Base-by-base conservation (phyloP, 352 stramenopile species). In the Phytophthora sansomeana region DNA sequence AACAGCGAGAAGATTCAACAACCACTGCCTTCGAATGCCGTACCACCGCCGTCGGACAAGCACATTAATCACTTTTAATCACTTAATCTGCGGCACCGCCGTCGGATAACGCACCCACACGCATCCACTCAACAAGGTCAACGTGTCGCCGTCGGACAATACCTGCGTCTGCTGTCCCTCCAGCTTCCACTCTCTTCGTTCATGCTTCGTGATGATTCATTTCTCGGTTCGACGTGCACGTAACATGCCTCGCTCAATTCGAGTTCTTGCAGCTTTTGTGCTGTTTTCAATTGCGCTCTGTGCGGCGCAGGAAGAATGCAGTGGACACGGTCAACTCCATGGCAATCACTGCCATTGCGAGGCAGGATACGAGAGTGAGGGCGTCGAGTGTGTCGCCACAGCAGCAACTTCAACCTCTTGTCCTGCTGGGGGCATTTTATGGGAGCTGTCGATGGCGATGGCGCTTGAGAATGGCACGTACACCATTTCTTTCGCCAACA, bases 331-430 rank as follows among this genome's bases (percentile, higher is more conserved):
- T 28, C 59, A 73, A 30, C 61, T 69, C 11, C 73, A 85, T 29
- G 72, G 71, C 6, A 84, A 80, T 51, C 71, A 86, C 52, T 88
- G 74, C 59, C 75, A 80, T 53, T 83, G 77, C 52, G 35, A 75
- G 30, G 58, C 58, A 28, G 73, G 76, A 33, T 83, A 85, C 63
- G 66, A 74, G 39, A 81, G 58, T 51, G 46, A 84, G 24, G 75
- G 77, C 0, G 30, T 68, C 38, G 73, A 87, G 35, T 81, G 71
- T 36, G 39, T 80, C 33, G 19, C 70, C 17, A 69, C 64, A 14
- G 35, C 67, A 5, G 64, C 55, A 24, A 50, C 71, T 13, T 56
- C 61, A 8, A 42, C 53, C 1, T 60, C 67, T 17, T 80, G 73
- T 47, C 71, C 80, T 3, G 63, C 64, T 13, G 70, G 74, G 32